Percentiles rank a stretch among this genome's conserved stretches.
Conservation (phyloP, 345 rosid species). For the Zanthoxylum bungeanum region DNA sequence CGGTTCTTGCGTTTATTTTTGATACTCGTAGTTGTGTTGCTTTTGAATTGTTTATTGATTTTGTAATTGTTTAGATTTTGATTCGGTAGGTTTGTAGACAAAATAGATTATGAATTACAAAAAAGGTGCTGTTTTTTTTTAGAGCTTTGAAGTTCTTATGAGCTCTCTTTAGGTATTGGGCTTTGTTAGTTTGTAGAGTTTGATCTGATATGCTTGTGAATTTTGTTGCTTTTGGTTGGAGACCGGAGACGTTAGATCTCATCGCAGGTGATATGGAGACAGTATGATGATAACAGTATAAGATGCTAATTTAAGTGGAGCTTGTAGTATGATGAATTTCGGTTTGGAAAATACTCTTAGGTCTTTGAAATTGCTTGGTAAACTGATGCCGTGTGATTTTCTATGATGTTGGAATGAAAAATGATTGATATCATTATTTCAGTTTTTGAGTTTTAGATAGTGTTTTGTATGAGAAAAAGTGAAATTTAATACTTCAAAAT, state of each 20-base stretch:
- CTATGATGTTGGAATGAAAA: not conserved
- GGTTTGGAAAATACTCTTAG: not conserved
- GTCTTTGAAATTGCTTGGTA: not conserved
- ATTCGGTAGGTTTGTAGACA: not conserved
- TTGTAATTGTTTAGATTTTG: not conserved
- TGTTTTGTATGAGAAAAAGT: not conserved
- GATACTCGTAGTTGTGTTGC: not conserved
- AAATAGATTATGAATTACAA: not conserved
- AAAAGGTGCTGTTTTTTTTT: not conserved
- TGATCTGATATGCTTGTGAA: not conserved
- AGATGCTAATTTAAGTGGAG: not conserved
- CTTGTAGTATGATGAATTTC: not conserved
- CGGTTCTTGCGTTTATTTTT: not conserved
- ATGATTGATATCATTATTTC: not conserved
- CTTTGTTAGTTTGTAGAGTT: not conserved
- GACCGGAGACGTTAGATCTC: not conserved
- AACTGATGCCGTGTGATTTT: not conserved
- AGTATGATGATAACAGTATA: not conserved
- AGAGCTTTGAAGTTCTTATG: not conserved
- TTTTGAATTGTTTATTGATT: slow-evolving; percentile 2
- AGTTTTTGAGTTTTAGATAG: not conserved
- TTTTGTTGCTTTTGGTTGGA: not conserved
- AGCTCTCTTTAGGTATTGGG: not conserved
- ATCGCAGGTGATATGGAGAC: not conserved
- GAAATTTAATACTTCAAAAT: not conserved